Conservation (phyloP, 192 early-diverging fungal genomes). For the Gonapodya sp. region DNA sequence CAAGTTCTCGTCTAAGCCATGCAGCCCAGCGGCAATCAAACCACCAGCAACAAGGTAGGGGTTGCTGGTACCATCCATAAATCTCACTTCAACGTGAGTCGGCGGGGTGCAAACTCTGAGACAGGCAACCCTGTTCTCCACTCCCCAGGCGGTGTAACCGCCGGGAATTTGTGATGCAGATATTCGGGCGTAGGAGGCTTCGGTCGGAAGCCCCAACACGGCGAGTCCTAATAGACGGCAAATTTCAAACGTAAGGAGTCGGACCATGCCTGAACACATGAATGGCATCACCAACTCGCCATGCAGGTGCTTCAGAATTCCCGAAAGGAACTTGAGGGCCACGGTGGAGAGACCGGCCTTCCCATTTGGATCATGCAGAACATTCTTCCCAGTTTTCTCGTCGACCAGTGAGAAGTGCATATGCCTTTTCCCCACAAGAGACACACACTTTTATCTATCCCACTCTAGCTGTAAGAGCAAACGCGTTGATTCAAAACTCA, state of each 20-base stretch:
- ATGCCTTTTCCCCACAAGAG: background rate
- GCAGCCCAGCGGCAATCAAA: background rate
- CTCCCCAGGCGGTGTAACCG: background rate
- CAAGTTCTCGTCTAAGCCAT: background rate
- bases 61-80: background rate
- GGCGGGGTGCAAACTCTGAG: background rate
- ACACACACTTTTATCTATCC: background rate
- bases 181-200: background rate
- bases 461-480: background rate
- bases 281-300: background rate
- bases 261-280: background rate
- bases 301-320: background rate
- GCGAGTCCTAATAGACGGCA: too few species aligned
- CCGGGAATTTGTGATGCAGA: background rate
- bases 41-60: background rate
- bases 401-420: constrained; percentile 6
- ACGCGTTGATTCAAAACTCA: background rate
- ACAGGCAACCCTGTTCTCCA: background rate
- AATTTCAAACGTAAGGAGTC: background rate
- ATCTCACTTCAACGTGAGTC: background rate
- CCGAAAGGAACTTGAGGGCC: background rate
- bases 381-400: background rate
- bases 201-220: background rate
- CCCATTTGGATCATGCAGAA: background rate
- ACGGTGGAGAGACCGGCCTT: background rate